A percentile compares a stretch with the other conserved stretches of the same genome.
These are phyloP conservation scores for Parathielavia hyrcaniae DNA, from an alignment of 495 filamentous ascomycete genomes.

Conservation along the genomic window DNA sequence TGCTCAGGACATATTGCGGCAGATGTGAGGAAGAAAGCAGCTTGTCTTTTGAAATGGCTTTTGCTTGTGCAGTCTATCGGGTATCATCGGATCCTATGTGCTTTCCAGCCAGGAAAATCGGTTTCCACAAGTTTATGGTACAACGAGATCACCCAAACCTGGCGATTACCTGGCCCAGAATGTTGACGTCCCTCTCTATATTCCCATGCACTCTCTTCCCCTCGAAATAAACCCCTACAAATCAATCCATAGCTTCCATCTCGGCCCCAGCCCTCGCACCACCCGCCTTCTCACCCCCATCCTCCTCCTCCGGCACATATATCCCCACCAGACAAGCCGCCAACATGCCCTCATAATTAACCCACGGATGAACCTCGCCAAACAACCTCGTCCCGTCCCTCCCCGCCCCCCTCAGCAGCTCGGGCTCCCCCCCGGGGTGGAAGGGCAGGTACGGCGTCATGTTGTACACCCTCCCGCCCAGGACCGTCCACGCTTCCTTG, in stretches of 20 bases:
- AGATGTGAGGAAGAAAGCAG: background rate
- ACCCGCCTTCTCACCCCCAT: constrained; percentile 33
- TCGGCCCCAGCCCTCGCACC: constrained; percentile 38
- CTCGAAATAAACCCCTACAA: background rate
- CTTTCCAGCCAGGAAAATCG: background rate
- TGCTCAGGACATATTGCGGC: background rate
- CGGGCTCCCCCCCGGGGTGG: constrained; percentile 85
- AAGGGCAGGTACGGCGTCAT: constrained; percentile 82
- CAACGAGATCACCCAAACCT: background rate
- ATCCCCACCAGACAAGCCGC: constrained; percentile 80
- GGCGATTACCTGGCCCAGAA: background rate
- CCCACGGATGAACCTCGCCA: constrained; percentile 92
- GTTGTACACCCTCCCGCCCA: constrained; percentile 87
- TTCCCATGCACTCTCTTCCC: background rate
- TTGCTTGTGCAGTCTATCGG: constrained; percentile 16
- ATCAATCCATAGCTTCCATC: constrained; percentile 66
- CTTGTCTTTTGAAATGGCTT: background rate
- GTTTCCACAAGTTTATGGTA: background rate
- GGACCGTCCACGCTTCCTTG: constrained; percentile 79
- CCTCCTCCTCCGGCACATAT: constrained; percentile 69
- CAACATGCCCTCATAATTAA: constrained; percentile 94
- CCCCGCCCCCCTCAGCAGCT: constrained; percentile 75
- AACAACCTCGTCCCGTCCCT: constrained; percentile 74
- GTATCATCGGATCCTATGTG: constrained; percentile 23
- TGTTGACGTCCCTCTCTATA: too few relatives aligned